A percentile compares a stretch with the other conserved stretches of the same genome.
Conservation (phyloP, 768 basidiomycete species). For the Ramaria sp. region DNA sequence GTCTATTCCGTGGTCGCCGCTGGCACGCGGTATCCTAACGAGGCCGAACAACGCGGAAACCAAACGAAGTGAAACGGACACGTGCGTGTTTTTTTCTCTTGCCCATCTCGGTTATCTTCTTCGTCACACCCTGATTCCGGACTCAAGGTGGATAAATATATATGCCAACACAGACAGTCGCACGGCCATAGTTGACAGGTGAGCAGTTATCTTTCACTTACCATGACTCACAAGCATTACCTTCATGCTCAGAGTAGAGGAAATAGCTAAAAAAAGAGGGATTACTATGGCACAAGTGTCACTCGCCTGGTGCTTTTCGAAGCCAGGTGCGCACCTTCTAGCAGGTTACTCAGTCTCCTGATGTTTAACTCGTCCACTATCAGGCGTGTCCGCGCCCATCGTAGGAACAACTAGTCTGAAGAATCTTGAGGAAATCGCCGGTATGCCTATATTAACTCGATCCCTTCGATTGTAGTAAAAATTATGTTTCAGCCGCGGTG, state of each 20-base stretch:
- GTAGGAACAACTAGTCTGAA: conserved; percentile 43
- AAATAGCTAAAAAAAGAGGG: conserved; percentile 36
- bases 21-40: conserved; percentile 12
- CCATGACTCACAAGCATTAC: conserved; percentile 16
- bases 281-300: conserved; percentile 25
- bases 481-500: conserved; percentile 25
- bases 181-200: conserved; percentile 31
- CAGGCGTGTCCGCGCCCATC: conserved; percentile 46
- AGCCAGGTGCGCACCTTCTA: conserved; percentile 8
- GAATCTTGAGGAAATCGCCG: conserved; percentile 42
- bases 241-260: conserved; percentile 37
- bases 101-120: neutral
- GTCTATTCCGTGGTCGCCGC: conserved; percentile 15
- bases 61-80: conserved; percentile 11
- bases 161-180: neutral
- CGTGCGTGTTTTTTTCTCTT: neutral
- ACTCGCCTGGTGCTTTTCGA: conserved; percentile 21
- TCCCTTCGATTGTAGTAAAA: too few species aligned
- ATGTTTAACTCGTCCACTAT: neutral
- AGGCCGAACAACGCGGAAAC: conserved; percentile 6
- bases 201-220: conserved; percentile 11
- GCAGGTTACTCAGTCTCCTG: too few species aligned
- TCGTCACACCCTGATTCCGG: neutral
- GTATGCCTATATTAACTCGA: conserved; percentile 15
- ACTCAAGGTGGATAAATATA: neutral